Percentiles rank a stretch among this genome's conserved stretches.
These are phyloP conservation scores for Blastobotrys ciferrii DNA, from an alignment of 1,139 yeast genomes.

Conservation along the genomic window DNA sequence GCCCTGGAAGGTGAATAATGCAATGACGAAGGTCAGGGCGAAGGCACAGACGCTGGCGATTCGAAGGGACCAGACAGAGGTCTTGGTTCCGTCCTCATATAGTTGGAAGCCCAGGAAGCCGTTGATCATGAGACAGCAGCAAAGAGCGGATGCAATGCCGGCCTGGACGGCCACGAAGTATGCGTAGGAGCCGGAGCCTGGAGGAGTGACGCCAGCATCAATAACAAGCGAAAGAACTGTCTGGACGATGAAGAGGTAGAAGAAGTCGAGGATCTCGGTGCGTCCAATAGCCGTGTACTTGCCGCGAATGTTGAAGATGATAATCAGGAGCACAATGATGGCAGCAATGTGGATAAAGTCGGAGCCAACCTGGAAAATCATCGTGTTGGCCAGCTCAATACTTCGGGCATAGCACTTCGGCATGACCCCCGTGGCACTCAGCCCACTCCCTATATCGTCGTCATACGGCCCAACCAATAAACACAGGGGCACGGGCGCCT, in stretches of 20 bases:
- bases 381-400: conserved; percentile 83
- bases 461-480: conserved; percentile 53
- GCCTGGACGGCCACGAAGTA: conserved; percentile 81
- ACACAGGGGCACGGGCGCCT: conserved; percentile 77
- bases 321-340: conserved; percentile 59
- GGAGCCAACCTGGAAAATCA: conserved; percentile 87
- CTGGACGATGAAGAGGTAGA: conserved; percentile 57
- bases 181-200: conserved; percentile 69
- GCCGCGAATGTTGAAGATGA: conserved; percentile 73
- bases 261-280: conserved; percentile 75
- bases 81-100: conserved; percentile 88
- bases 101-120: conserved; percentile 83
- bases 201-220: conserved; percentile 91
- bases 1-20: conserved; percentile 68
- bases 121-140: conserved; percentile 64
- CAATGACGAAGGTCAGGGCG: conserved; percentile 61
- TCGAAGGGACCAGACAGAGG: conserved; percentile 59
- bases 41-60: conserved; percentile 51
- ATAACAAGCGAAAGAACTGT: conserved; percentile 68
- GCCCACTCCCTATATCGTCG: conserved; percentile 12
- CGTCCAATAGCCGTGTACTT: conserved; percentile 95
- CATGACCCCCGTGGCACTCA: conserved; percentile 52
- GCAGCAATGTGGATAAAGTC: conserved; percentile 82
- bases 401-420: conserved; percentile 83
- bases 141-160: conserved; percentile 69